Base-by-base conservation (phyloP, 345 rosid genomes). In the Acer campestre region DNA sequence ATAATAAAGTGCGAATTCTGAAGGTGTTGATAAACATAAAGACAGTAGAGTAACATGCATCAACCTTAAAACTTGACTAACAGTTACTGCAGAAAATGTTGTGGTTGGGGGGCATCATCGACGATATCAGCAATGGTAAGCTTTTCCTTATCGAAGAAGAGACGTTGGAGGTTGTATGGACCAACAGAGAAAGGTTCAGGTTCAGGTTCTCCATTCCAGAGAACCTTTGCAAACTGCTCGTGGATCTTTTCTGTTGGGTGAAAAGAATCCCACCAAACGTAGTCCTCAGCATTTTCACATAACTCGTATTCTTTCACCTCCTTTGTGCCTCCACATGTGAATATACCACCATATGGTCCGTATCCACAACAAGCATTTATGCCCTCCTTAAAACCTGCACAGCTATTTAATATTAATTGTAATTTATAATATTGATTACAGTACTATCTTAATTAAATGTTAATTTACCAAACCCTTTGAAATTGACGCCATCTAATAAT, bases 221-320 rank as follows among this genome's bases (percentile, higher is more conserved):
- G 67, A n/a, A 62, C 53, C 80, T 82, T 76, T 3, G 89, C 88
- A 31, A 80, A 7, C 67, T 83, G 85, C 79, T 84, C 64, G 51
- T 89, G 88, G 61, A 86, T 67, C 58, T 78, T 72, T 49, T 89
- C 86, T 3, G 87, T 82, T 42, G 91, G 83, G 75, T 88, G 91
- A 80, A 77, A 80, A n/a, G 91, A 86, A 75, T 87, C 89, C 89
- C 86, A 89, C 90, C 90, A 88, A 16, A 89, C 61, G 25, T 85
- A 46, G 1, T 81, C 84, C 25, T 84, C 80, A 1, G 81, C 68
- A 23, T 79, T 82, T 11, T 82, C 80, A 53, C 91, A 86, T 29
- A 88, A 63, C 40, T 84, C 27, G 74, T 79, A 86, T 1, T 80
- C 79, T 11, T 46, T 49, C 4, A 69, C 58, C 56, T 55, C 68